Percentiles rank a stretch among this genome's conserved stretches.
phyloP scores from a whole-genome alignment of 371 early-diverging fungal genomes.

The Sporodiniella umbellata region DNA sequence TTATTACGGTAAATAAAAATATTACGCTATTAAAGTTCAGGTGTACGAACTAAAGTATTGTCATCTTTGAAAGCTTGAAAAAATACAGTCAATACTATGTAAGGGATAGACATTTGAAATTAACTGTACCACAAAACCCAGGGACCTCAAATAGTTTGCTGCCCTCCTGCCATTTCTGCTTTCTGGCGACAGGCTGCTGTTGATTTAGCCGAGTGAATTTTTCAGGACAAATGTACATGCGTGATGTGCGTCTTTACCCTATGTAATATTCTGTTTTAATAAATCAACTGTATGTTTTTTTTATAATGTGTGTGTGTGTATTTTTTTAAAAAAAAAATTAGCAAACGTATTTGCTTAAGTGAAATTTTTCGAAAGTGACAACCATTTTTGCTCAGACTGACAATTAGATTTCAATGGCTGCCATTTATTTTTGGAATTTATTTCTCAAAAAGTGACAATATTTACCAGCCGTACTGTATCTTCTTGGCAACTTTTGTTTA shows the following conservation, averaged over 20 bases:
- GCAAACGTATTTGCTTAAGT: not conserved
- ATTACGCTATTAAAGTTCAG: slow-evolving; percentile 3
- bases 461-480: slow-evolving; percentile 5
- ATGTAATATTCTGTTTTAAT: slow-evolving; percentile 2
- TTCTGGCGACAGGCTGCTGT: slow-evolving; percentile 4
- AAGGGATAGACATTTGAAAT: slow-evolving; percentile 7
- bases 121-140: slow-evolving; percentile 2
- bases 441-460: slow-evolving; percentile 9
- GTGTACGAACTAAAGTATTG: slow-evolving; percentile 3
- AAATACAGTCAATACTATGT: slow-evolving; percentile 5
- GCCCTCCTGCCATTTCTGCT: slow-evolving; percentile 6
- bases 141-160: slow-evolving; percentile 1
- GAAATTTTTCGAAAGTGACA: slow-evolving; percentile 2
- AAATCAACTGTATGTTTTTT: not conserved
- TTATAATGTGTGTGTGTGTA: not conserved
- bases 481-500: too few relatives aligned
- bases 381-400: slow-evolving; percentile 8
- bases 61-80: slow-evolving; percentile 7
- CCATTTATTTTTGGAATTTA: slow-evolving; percentile 11
- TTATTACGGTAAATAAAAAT: slow-evolving; percentile 7
- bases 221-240: slow-evolving; percentile 1
- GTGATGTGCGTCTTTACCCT: slow-evolving; percentile 4
- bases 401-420: slow-evolving; percentile 6
- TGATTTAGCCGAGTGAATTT: slow-evolving; percentile 6
- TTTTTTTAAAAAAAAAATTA: not conserved